Base-by-base conservation (phyloP, 73 alveolate species). In the Durusdinium trenchii region DNA sequence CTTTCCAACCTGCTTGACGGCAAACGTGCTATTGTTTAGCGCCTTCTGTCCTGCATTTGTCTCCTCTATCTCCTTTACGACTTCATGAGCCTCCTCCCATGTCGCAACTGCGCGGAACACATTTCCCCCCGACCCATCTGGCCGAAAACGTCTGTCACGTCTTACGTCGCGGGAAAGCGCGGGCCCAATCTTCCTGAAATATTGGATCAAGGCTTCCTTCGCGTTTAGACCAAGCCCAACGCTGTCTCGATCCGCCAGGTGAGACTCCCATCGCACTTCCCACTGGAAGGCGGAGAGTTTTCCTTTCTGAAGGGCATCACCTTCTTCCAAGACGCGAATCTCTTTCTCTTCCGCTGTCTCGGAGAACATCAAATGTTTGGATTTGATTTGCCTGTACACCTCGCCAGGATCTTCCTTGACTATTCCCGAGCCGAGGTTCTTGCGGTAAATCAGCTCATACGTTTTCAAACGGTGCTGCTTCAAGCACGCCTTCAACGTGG, bases 11-110 rank as follows among this genome's bases (percentile, higher is more conserved):
- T 67, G 9, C 46, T 67, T 67, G 30, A 36, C 64, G 28, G 69
- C 32, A 3, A 81, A 46, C 47, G 91, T 42, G 67, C 64, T 42
- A 67, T 45, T 45, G 43, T 81, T 46, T 43, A 81, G 35, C 0
- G 91, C 91, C 46, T 67, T 40, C 69, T 81, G 91, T 26, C 91
- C 91, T 28, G 91, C 91, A 20, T 81, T 81, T 30, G 57, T 81
- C 38, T 46, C 91, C 51, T 81, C 91, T 2, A 43, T 43, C 43
- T 81, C 91, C 69, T 45, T 28, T 45, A 43, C 91, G 45, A 45
- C 91, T 5, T 28, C 61, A 6, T 50, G 51, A 45, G 81, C 81
- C 7, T 67, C 81, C 43, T 67, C 81, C 81, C 81, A 75, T 1
- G 86, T 75, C 51, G 50, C 57, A 2, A 75, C 86, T 1, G 57